Conservation (phyloP, 371 early-diverging fungal species). For the Mucor velutinosus region DNA sequence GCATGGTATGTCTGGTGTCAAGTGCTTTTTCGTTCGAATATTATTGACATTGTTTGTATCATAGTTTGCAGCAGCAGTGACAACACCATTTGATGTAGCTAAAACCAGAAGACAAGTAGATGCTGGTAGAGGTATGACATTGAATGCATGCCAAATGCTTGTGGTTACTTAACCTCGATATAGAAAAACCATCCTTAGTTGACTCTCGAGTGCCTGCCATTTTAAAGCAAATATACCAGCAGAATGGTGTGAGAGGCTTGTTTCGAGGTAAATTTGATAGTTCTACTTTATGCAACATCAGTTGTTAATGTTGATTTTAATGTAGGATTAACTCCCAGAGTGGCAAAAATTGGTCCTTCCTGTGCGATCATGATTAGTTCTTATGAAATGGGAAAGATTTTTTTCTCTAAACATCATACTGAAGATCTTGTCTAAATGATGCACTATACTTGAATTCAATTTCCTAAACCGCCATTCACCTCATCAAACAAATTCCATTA, state of each 20-base stretch:
- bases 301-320: conserved; percentile 1
- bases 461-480: too few species aligned
- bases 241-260: conserved; percentile 77
- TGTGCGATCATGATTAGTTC: conserved; percentile 96
- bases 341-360: conserved; percentile 91
- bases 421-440: neutral
- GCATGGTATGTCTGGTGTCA: conserved; percentile 52
- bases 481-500: too few species aligned
- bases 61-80: conserved; percentile 83
- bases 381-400: conserved; percentile 74
- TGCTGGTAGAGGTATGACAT: conserved; percentile 27
- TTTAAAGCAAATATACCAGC: conserved; percentile 55
- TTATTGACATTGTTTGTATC: neutral
- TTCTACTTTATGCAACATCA: neutral
- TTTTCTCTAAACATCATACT: conserved; percentile 38
- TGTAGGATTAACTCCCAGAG: conserved; percentile 71
- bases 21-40: neutral
- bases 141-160: neutral
- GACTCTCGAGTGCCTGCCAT: conserved; percentile 35
- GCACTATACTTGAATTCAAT: too few species aligned
- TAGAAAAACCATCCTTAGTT: conserved; percentile 17
- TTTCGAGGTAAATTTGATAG: conserved; percentile 52
- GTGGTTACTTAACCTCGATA: neutral
- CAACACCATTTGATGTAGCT: conserved; percentile 96
- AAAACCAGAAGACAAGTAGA: conserved; percentile 86